phyloP scores from a whole-genome alignment of 352 stramenopile species.

The Globisporangium spiculum region DNA sequence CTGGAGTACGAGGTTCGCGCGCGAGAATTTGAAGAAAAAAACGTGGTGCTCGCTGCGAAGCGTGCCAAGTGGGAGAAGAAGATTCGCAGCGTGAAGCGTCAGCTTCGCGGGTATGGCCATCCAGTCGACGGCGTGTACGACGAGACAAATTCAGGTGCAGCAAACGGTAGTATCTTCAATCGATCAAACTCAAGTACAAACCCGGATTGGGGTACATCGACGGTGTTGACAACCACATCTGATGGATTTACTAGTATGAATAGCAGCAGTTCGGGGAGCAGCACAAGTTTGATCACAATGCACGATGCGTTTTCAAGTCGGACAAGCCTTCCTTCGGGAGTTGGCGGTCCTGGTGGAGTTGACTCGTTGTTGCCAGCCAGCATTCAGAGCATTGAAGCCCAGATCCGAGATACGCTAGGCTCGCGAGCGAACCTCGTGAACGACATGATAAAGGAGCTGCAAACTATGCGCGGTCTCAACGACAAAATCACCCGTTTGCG shows the following conservation, averaged over 20 bases:
- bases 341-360: background rate
- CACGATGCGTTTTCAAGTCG: conserved; percentile 13
- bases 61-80: conserved; percentile 40
- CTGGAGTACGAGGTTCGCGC: conserved; percentile 49
- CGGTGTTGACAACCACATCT: background rate
- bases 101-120: conserved; percentile 5
- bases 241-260: background rate
- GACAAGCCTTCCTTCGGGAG: background rate
- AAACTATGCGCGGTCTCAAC: conserved; percentile 23
- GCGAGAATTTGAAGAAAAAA: conserved; percentile 42
- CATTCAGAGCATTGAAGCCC: conserved; percentile 24
- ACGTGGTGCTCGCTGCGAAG: conserved; percentile 24
- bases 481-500: conserved; percentile 19
- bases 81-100: conserved; percentile 26
- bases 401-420: conserved; percentile 30
- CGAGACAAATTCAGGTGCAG: background rate
- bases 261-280: conserved; percentile 23
- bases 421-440: conserved; percentile 25
- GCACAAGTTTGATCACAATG: conserved; percentile 26
- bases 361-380: conserved; percentile 25
- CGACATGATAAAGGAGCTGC: conserved; percentile 30
- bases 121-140: background rate
- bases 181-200: background rate
- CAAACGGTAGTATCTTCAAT: background rate
- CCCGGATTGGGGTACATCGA: background rate